These are phyloP conservation scores for Penicillium decumbens DNA, from an alignment of 2,329 filamentous ascomycete species.

Conservation along the genomic window DNA sequence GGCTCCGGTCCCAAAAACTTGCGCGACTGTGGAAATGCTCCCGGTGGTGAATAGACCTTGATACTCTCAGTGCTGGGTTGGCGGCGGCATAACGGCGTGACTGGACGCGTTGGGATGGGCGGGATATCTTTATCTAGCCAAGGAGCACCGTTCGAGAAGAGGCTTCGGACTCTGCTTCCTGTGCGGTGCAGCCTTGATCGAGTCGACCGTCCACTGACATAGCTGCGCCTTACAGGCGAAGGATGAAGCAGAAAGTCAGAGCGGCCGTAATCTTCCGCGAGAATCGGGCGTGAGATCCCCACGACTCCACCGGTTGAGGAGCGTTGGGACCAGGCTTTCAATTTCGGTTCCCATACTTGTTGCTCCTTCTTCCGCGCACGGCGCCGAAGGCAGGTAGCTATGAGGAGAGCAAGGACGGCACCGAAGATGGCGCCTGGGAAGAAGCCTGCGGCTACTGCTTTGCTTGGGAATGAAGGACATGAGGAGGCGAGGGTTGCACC, in stretches of 20 bases:
- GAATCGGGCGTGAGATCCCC: conserved; percentile 44
- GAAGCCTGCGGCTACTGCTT: conserved; percentile 44
- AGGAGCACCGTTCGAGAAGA: conserved; percentile 27
- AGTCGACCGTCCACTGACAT: conserved; percentile 28
- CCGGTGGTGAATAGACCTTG: conserved; percentile 44
- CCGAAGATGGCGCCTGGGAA: conserved; percentile 46
- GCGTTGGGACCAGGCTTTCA: conserved; percentile 30
- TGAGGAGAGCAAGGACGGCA: conserved; percentile 51
- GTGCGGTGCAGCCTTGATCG: conserved; percentile 35
- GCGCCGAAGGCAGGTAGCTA: conserved; percentile 39
- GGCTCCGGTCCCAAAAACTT: conserved; percentile 26
- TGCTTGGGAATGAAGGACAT: conserved; percentile 40
- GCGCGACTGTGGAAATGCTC: conserved; percentile 25
- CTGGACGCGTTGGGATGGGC: conserved; percentile 17
- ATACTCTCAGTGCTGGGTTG: conserved; percentile 44
- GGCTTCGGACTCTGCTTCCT: conserved; percentile 35
- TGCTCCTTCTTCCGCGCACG: conserved; percentile 20
- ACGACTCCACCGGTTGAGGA: conserved; percentile 32
- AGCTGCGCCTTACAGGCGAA: conserved; percentile 19
- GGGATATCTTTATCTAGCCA: conserved; percentile 22
- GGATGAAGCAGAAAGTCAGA: conserved; percentile 42
- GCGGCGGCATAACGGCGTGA: conserved; percentile 22
- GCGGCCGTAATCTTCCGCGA: conserved; percentile 39
- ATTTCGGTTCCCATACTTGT: conserved; percentile 22
- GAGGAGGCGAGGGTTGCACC: conserved; percentile 4